These are phyloP conservation scores for Cystobasidium onofrii DNA, from an alignment of 768 basidiomycete species.

Conservation along the genomic window DNA sequence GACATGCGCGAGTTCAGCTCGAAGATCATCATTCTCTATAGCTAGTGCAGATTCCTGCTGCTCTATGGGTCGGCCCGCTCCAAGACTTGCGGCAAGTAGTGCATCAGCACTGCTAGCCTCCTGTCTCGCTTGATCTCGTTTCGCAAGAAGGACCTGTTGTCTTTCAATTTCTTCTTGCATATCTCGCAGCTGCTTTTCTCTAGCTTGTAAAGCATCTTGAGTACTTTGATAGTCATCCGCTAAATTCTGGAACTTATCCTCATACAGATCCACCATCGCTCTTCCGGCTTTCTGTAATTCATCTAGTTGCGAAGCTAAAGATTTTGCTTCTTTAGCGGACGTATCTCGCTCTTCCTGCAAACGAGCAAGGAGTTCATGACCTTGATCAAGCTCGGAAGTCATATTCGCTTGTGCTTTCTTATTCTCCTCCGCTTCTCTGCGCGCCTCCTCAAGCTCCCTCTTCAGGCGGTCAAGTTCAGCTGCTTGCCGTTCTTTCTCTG, in stretches of 20 bases:
- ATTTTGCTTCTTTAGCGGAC: conserved; percentile 56
- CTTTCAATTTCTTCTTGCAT: conserved; percentile 1
- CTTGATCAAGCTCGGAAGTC: conserved; percentile 48
- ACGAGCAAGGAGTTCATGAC: conserved; percentile 56
- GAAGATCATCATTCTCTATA: conserved; percentile 89
- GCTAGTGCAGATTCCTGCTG: conserved; percentile 58
- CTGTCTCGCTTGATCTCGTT: not conserved
- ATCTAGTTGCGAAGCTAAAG: conserved; percentile 66
- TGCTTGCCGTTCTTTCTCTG: conserved; percentile 19
- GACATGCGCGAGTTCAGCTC: conserved; percentile 80
- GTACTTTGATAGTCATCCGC: conserved; percentile 7
- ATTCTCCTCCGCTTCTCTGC: not conserved
- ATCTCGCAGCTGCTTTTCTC: not conserved
- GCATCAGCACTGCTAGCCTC: conserved; percentile 1
- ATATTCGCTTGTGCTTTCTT: conserved; percentile 17
- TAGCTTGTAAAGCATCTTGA: conserved; percentile 25
- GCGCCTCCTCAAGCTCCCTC: conserved; percentile 3
- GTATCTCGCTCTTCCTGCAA: conserved; percentile 51
- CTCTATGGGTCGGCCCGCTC: conserved; percentile 45
- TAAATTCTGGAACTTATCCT: conserved; percentile 63
- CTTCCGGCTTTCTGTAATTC: conserved; percentile 81
- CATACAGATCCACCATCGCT: conserved; percentile 88
- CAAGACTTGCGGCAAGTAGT: conserved; percentile 5
- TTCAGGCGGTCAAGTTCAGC: conserved; percentile 21
- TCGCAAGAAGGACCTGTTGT: not conserved